A percentile compares a stretch with the other conserved stretches of the same genome.
Conservation (phyloP, 2,329 filamentous ascomycete genomes). For the Pyrenochaeta sp. region DNA sequence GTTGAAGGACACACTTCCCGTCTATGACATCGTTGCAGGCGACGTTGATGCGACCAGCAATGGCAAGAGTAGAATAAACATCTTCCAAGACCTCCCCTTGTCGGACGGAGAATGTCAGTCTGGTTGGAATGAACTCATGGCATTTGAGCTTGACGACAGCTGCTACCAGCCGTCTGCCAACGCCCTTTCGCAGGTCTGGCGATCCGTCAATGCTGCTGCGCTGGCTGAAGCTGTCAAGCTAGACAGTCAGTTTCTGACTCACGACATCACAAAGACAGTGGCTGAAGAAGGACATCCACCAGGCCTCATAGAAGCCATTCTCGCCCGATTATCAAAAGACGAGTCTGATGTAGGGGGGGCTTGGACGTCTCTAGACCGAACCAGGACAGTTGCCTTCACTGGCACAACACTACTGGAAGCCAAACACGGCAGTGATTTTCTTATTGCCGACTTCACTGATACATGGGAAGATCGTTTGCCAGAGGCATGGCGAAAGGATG, state of each 20-base stretch:
- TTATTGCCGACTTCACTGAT: conserved; percentile 47
- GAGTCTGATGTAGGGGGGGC: conserved; percentile 34
- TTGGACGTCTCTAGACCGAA: conserved; percentile 46
- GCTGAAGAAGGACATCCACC: conserved; percentile 51
- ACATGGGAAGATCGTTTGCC: conserved; percentile 49
- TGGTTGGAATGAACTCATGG: conserved; percentile 61
- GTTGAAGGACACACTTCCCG: conserved; percentile 50
- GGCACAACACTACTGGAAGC: conserved; percentile 43
- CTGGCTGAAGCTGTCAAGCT: conserved; percentile 53
- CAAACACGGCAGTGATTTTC: conserved; percentile 32
- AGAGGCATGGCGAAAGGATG: conserved; percentile 48
- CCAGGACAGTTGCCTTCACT: conserved; percentile 42
- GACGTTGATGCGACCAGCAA: conserved; percentile 40
- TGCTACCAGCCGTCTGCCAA: conserved; percentile 60
- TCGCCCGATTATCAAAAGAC: conserved; percentile 43
- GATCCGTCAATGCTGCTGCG: conserved; percentile 52
- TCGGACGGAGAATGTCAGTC: conserved; percentile 60
- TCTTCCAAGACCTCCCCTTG: conserved; percentile 62
- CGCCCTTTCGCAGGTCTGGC: conserved; percentile 60
- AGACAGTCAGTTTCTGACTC: conserved; percentile 46
- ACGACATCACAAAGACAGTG: conserved; percentile 41
- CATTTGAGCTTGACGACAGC: conserved; percentile 57
- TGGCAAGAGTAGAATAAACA: conserved; percentile 42
- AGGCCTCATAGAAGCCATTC: conserved; percentile 47
- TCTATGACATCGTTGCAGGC: conserved; percentile 46